Conservation (phyloP, 192 early-diverging fungal genomes). For the Umbelopsis sp. region DNA sequence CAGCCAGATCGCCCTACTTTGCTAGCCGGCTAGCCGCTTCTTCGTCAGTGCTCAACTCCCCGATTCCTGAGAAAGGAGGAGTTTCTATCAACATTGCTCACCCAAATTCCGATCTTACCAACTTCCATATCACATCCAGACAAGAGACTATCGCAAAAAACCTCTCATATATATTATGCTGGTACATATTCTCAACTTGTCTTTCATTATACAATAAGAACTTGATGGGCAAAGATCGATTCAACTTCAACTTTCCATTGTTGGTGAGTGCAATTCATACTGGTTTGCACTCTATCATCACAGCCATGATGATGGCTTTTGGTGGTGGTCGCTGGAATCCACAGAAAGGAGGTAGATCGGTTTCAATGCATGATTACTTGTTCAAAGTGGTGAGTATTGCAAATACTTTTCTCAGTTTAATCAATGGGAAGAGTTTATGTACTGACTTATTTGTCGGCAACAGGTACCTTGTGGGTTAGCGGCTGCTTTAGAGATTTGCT, state of each 20-base stretch:
- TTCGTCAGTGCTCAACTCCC: conserved; percentile 25
- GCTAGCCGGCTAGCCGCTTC: conserved; percentile 19
- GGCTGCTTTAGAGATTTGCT: conserved; percentile 82
- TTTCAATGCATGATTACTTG: conserved; percentile 30
- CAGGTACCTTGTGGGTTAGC: conserved; percentile 61
- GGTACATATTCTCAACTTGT: conserved; percentile 79
- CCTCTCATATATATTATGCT: conserved; percentile 52
- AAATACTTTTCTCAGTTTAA: no score
- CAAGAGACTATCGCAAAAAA: conserved; percentile 36
- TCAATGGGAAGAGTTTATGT: not conserved
- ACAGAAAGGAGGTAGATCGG: conserved; percentile 10
- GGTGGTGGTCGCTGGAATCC: conserved; percentile 37
- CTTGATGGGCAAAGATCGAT: conserved; percentile 72
- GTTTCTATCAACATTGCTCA: conserved; percentile 23
- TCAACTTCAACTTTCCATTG: conserved; percentile 77
- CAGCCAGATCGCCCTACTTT: conserved; percentile 15
- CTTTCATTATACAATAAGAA: conserved; percentile 87
- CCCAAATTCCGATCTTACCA: conserved; percentile 23
- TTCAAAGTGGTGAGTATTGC: conserved; percentile 38
- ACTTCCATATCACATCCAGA: conserved; percentile 11
- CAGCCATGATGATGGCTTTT: conserved; percentile 55
- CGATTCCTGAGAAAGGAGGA: conserved; percentile 29
- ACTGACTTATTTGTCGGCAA: not conserved
- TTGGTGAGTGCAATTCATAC: conserved; percentile 81
- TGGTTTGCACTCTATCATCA: conserved; percentile 69